Base-by-base conservation (phyloP, 129 eudicot species). In the Tagetes patula region DNA sequence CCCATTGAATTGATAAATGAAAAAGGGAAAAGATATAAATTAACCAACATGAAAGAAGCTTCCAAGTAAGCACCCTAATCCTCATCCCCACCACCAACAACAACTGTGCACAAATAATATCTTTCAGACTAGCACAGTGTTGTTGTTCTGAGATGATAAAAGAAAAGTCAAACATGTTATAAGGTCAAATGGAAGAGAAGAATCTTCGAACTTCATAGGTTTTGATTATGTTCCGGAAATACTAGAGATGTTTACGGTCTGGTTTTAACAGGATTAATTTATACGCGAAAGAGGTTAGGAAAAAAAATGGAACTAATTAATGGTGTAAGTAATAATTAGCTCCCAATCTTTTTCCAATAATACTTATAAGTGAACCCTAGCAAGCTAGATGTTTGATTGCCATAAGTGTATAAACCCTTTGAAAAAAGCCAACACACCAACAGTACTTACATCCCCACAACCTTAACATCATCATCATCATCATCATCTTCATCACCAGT, bases 351-450 rank as follows among this genome's bases (percentile, higher is more conserved):
- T 79, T 79, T 79, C 82, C 82, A 72, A 72, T 65, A 72, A 79
- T 65, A 41, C 82, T 79, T 72, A 72, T 79, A 72, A 72, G 78
- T 79, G 78, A 79, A 79, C 82, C 82, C 82, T 79, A 79, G 82
- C 54, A 42, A 53, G 78, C 69, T 79, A 79, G 45, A 79, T 54
- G 82, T 79, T 72, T 79, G 78, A 72, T 72, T 72, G 65, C 82
- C 78, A 72, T 79, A 72, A 72, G 77, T 72, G 73, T 72, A 65
- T 79, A 79, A 79, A 65, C 82, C 74, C 82, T 79, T 33, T 30
- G n/a, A 40, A 79, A 79, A 79, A 79, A 79, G 82, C 82, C 82
- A 79, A 78, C 82, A 78, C 82, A 78, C 52, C 77, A 78, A 79
- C 47, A 79, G 82, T 79, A 79, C 82, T 36, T 72, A 65, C 68